Evolutionary conservation across 371 early-diverging fungal species (phyloP).

Genomic region (Syncephalastrum monosporum): DNA sequence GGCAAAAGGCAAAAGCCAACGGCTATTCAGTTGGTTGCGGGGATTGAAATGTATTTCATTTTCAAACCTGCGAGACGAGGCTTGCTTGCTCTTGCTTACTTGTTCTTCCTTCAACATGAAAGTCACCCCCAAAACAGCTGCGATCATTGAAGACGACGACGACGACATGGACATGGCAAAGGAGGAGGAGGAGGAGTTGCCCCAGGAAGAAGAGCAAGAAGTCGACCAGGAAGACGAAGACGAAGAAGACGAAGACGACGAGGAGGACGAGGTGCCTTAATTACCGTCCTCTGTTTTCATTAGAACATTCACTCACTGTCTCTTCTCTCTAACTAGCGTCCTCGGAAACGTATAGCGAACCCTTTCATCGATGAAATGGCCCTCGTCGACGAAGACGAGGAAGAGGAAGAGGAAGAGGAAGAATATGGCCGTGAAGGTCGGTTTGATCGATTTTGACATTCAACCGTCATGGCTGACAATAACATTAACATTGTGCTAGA

Average conservation of each 20-base stretch:
- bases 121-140: no score
- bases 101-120: no score
- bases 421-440: conserved; percentile 68
- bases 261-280: conserved; percentile 17
- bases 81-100: no score
- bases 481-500: conserved; percentile 25
- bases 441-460: conserved; percentile 1
- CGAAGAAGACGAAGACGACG: conserved; percentile 21
- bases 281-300: background rate
- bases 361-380: conserved; percentile 62
- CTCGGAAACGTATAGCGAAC: conserved; percentile 45
- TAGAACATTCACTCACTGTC: background rate
- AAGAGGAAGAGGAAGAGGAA: conserved; percentile 62
- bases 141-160: conserved; percentile 6
- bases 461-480: background rate
- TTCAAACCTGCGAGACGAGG: no score
- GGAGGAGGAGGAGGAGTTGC: conserved; percentile 19
- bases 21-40: no score
- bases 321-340: conserved; percentile 23
- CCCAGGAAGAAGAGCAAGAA: conserved; percentile 14
- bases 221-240: conserved; percentile 21
- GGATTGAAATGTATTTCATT: no score
- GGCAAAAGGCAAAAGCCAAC: no score
- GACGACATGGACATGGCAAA: conserved; percentile 7
- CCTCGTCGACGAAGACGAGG: conserved; percentile 66